phyloP scores from a whole-genome alignment of 257 asterid genomes.

The Salvia hispanica region DNA sequence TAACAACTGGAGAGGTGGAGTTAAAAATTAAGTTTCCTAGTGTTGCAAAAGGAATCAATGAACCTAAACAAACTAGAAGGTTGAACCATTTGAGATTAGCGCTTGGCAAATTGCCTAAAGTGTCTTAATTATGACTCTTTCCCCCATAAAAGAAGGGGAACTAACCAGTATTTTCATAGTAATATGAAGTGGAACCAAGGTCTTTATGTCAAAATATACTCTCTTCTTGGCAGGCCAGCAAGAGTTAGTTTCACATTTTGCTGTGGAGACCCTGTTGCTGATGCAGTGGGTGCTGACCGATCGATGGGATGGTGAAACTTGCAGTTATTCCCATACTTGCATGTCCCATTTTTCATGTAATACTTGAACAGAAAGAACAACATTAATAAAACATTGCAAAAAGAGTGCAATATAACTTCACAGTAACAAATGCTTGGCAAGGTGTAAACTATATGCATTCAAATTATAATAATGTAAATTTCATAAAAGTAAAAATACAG shows the following conservation, averaged over 20 bases:
- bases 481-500: neutral
- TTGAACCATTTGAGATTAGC: conserved; percentile 5
- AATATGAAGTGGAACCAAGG: conserved; percentile 7
- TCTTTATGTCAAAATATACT: conserved; percentile 46
- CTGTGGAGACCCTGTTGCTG: conserved; percentile 47
- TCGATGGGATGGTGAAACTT: conserved; percentile 90
- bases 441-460: conserved; percentile 7
- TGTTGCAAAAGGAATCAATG: conserved; percentile 12
- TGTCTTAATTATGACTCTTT: neutral
- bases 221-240: conserved; percentile 96
- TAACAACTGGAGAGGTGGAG: neutral
- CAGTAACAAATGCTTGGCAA: neutral
- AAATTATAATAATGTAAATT: neutral
- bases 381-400: conserved; percentile 8
- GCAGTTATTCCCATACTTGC: conserved; percentile 85
- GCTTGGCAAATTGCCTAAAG: neutral
- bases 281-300: conserved; percentile 50
- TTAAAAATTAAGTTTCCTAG: neutral
- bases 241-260: conserved; percentile 74
- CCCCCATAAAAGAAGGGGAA: conserved; percentile 6
- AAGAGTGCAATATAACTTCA: conserved; percentile 13
- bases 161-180: neutral
- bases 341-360: conserved; percentile 92
- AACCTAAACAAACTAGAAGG: neutral
- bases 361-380: conserved; percentile 44